Conservation (phyloP, 306 rosid species). For the Lagenaria siceraria region DNA sequence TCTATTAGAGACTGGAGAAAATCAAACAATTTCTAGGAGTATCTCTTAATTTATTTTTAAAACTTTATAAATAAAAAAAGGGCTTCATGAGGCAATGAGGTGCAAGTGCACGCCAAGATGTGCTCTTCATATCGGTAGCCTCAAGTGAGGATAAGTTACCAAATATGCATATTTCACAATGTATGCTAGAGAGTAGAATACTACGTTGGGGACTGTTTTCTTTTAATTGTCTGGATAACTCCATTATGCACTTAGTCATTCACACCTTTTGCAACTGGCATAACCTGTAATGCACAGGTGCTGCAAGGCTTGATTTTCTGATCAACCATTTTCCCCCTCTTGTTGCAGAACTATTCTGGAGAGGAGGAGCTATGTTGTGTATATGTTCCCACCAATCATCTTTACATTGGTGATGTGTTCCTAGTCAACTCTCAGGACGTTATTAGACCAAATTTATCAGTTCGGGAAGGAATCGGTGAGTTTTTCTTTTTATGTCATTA, state of each 20-base stretch:
- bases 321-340: neutral
- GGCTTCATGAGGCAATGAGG: neutral
- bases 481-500: slow-evolving; percentile 3
- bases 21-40: neutral
- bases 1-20: neutral
- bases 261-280: neutral
- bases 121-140: neutral
- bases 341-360: slow-evolving; percentile 58
- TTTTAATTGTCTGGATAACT: neutral
- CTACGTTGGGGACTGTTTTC: neutral
- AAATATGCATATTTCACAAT: neutral
- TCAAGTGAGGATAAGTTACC: neutral
- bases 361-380: slow-evolving; percentile 85
- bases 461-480: slow-evolving; percentile 94
- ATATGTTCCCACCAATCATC: slow-evolving; percentile 88
- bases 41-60: neutral
- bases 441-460: slow-evolving; percentile 73
- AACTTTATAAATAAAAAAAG: neutral
- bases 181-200: neutral
- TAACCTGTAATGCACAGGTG: neutral
- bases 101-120: neutral
- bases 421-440: slow-evolving; percentile 63
- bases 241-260: neutral
- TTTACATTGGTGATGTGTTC: slow-evolving; percentile 81
- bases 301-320: neutral